A percentile compares a stretch with the other conserved stretches of the same genome.
Evolutionary conservation across 768 basidiomycete genomes (phyloP).

Genomic region (Termitomyces titanicus): DNA sequence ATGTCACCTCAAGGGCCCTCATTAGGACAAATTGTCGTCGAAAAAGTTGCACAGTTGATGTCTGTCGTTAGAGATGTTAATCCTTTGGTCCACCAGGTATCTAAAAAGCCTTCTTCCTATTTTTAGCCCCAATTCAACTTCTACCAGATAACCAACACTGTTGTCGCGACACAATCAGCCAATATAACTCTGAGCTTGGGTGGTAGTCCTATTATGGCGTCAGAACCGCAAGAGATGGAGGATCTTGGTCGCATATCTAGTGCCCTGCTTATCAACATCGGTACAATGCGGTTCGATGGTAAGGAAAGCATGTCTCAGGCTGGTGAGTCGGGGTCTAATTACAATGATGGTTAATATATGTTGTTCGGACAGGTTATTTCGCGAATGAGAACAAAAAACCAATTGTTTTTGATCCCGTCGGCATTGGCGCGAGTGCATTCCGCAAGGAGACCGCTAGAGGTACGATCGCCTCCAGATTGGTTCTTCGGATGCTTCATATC

Average conservation of each 20-base stretch:
- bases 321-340: constrained; percentile 34
- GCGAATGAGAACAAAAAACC: constrained; percentile 73
- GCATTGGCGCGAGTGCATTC: constrained; percentile 77
- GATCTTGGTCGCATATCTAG: constrained; percentile 66
- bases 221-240: constrained; percentile 75
- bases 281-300: constrained; percentile 59
- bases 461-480: constrained; percentile 21
- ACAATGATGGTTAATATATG: background rate
- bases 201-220: constrained; percentile 94
- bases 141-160: constrained; percentile 82
- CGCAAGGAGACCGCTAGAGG: constrained; percentile 61
- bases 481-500: constrained; percentile 34
- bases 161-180: constrained; percentile 86
- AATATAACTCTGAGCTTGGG: constrained; percentile 87
- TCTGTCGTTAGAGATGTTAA: constrained; percentile 42
- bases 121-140: background rate
- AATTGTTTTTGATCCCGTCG: constrained; percentile 89
- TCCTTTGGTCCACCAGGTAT: constrained; percentile 82
- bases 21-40: constrained; percentile 31
- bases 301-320: constrained; percentile 74
- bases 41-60: constrained; percentile 48
- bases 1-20: background rate
- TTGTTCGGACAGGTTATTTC: constrained; percentile 31
- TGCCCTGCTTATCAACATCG: constrained; percentile 83
- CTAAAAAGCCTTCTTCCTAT: background rate